Evolutionary conservation across 306 rosid species (phyloP).

Genomic region (Sindora glabra): DNA sequence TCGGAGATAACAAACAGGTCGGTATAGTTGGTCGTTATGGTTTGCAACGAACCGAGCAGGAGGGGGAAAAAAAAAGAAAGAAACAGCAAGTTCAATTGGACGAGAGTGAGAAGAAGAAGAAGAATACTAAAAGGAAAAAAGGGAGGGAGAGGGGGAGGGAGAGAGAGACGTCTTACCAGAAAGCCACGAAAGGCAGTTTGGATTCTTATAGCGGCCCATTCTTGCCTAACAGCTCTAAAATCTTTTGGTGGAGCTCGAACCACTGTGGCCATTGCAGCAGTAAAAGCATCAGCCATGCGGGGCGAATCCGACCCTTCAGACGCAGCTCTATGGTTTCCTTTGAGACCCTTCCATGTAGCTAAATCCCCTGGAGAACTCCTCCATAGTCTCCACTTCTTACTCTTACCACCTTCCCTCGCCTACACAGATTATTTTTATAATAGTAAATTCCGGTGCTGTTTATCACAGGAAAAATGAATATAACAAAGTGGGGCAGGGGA

Average conservation of each 20-base stretch:
- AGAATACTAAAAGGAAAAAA: no score
- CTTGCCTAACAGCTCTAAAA: conserved; percentile 64
- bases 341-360: conserved; percentile 62
- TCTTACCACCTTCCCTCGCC: conserved; percentile 46
- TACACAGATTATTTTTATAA: no score
- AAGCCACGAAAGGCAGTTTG: conserved; percentile 94
- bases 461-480: no score
- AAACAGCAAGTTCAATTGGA: no score
- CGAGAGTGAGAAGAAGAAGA: no score
- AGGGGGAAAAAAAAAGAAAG: background rate
- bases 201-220: conserved; percentile 93
- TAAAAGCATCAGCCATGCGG: conserved; percentile 38
- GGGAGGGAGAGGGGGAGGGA: no score
- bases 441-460: no score
- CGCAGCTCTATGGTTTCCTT: conserved; percentile 50
- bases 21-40: no score
- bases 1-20: no score
- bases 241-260: conserved; percentile 86
- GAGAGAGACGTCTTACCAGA: no score
- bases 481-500: no score
- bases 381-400: conserved; percentile 85
- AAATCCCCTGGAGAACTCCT: conserved; percentile 59
- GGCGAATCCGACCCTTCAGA: conserved; percentile 82
- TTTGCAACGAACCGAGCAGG: no score
- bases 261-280: conserved; percentile 76